phyloP scores from a whole-genome alignment of 2,329 filamentous ascomycete species.

The Endocalyx cinctus region DNA sequence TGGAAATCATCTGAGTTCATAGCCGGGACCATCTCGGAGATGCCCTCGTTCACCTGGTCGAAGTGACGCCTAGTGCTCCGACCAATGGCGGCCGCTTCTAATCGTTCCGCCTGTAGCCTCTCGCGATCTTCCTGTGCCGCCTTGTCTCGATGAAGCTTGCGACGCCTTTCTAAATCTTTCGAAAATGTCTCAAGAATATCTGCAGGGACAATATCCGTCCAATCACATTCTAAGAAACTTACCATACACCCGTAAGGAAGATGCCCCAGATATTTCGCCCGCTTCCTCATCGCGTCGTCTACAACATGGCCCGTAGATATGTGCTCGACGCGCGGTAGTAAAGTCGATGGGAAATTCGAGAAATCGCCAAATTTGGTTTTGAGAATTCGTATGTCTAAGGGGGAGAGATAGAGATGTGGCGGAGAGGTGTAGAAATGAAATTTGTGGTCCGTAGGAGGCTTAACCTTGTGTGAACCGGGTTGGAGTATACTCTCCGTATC shows the following conservation, averaged over 20 bases:
- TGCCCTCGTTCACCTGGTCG: slow-evolving; percentile 34
- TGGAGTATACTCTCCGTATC: slow-evolving; percentile 21
- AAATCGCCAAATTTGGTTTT: slow-evolving; percentile 86
- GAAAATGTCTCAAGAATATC: slow-evolving; percentile 72
- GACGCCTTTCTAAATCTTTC: slow-evolving; percentile 69
- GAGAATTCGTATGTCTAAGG: slow-evolving; percentile 86
- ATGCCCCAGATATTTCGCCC: slow-evolving; percentile 82
- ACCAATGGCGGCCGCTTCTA: slow-evolving; percentile 67
- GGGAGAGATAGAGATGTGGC: slow-evolving; percentile 83
- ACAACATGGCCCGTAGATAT: slow-evolving; percentile 84
- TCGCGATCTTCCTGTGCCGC: slow-evolving; percentile 83
- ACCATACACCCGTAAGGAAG: slow-evolving; percentile 88
- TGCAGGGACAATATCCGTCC: slow-evolving; percentile 79
- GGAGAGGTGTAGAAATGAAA: slow-evolving; percentile 89
- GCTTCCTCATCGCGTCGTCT: slow-evolving; percentile 77
- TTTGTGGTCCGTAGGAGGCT: slow-evolving; percentile 37
- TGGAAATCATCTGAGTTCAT: slow-evolving; percentile 61
- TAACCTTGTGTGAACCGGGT: slow-evolving; percentile 17
- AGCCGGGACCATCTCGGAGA: slow-evolving; percentile 31
- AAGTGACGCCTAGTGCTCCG: slow-evolving; percentile 39
- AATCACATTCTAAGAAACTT: slow-evolving; percentile 88
- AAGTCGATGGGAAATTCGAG: slow-evolving; percentile 74
- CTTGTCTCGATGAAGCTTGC: slow-evolving; percentile 77
- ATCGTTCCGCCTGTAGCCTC: slow-evolving; percentile 72
- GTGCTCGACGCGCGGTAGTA: slow-evolving; percentile 82